phyloP scores from a whole-genome alignment of 306 rosid genomes.

The Rosa rugosa region DNA sequence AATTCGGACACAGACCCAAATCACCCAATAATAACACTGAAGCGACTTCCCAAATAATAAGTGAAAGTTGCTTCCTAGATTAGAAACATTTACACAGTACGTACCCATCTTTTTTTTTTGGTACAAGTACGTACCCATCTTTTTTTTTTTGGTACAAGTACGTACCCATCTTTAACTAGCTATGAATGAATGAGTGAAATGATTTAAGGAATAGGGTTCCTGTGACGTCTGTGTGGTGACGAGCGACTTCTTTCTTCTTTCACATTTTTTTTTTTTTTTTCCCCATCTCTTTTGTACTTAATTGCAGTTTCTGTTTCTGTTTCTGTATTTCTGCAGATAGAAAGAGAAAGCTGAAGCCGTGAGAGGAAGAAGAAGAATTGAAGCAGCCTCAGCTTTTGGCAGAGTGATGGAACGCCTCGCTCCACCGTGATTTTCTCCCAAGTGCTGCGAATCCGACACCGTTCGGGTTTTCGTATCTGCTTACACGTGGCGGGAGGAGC shows the following conservation, averaged over 20 bases:
- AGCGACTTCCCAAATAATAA: background rate
- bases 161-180: background rate
- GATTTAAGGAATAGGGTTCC: background rate
- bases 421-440: background rate
- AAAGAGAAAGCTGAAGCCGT: background rate
- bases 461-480: background rate
- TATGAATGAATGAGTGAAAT: background rate
- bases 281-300: background rate
- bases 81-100: background rate
- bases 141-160: too few relatives aligned
- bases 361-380: background rate
- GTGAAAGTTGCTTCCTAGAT: background rate
- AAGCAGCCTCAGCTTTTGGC: background rate
- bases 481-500: background rate
- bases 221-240: background rate
- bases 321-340: background rate
- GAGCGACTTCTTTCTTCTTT: background rate
- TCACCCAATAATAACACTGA: background rate
- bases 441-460: slow-evolving; percentile 3
- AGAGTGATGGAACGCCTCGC: background rate
- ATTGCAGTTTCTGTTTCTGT: background rate
- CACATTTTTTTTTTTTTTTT: too few relatives aligned
- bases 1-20: background rate
- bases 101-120: background rate
- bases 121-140: too few relatives aligned